Conservation (phyloP, 176 grass and related monocot genomes). For the Musa schizocarpa region DNA sequence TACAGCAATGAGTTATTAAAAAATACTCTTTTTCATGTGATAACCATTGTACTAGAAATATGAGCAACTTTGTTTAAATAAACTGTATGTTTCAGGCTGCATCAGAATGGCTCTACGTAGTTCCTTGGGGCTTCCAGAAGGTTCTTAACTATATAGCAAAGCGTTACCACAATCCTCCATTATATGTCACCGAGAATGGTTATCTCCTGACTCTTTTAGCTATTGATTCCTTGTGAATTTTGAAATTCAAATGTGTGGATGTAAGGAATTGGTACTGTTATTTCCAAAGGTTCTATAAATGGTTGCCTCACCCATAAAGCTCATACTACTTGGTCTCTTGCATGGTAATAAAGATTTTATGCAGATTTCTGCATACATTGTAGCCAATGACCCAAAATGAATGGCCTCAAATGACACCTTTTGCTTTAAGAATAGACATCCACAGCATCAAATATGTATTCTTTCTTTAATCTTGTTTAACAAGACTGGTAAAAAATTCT, state of each 20-base stretch:
- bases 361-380: too few species aligned
- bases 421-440: too few species aligned
- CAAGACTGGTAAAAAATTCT: too few species aligned
- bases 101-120: slow-evolving; percentile 89
- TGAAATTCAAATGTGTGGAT: too few species aligned
- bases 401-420: too few species aligned
- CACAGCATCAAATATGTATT: too few species aligned
- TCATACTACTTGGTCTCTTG: background rate
- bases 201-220: slow-evolving; percentile 19
- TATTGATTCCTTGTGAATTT: background rate
- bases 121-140: slow-evolving; percentile 87
- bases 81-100: slow-evolving; percentile 64
- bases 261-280: background rate
- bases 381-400: too few species aligned
- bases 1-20: background rate
- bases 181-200: slow-evolving; percentile 97
- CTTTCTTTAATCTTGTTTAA: too few species aligned
- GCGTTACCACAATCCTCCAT: slow-evolving; percentile 51
- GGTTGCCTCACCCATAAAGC: background rate
- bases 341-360: background rate
- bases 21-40: background rate
- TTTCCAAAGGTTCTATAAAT: background rate
- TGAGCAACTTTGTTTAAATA: slow-evolving; percentile 1
- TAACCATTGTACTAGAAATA: background rate
- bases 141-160: slow-evolving; percentile 57